Evolutionary conservation across 2,329 filamentous ascomycete genomes (phyloP).

Genomic region (Rugonectria rugulosa): DNA sequence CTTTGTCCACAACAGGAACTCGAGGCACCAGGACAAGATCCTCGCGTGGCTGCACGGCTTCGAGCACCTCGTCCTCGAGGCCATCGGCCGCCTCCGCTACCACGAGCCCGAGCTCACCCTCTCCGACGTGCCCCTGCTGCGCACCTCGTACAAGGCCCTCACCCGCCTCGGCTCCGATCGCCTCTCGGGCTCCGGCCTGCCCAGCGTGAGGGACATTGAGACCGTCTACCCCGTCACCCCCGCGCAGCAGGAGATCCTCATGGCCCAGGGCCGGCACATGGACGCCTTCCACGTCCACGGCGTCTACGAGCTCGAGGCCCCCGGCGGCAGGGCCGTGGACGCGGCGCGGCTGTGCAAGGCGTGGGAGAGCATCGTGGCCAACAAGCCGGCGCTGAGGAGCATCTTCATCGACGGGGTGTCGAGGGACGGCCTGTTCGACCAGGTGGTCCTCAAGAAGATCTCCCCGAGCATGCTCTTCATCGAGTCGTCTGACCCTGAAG

Average conservation of each 20-base stretch:
- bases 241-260: slow-evolving; percentile 58
- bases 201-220: slow-evolving; percentile 55
- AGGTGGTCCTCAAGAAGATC: slow-evolving; percentile 54
- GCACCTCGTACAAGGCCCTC: slow-evolving; percentile 56
- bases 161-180: slow-evolving; percentile 53
- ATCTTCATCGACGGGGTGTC: slow-evolving; percentile 61
- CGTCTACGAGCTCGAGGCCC: slow-evolving; percentile 56
- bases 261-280: slow-evolving; percentile 52
- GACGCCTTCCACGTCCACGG: slow-evolving; percentile 54
- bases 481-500: slow-evolving; percentile 50
- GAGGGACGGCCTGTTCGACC: slow-evolving; percentile 57
- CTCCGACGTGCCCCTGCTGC: slow-evolving; percentile 57
- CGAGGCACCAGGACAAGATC: slow-evolving; percentile 53
- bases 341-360: slow-evolving; percentile 55
- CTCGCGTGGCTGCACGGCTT: slow-evolving; percentile 56
- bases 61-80: slow-evolving; percentile 55
- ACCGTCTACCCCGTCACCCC: slow-evolving; percentile 57
- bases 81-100: slow-evolving; percentile 50
- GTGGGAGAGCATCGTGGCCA: slow-evolving; percentile 58
- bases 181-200: slow-evolving; percentile 49
- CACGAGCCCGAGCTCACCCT: slow-evolving; percentile 58
- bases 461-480: slow-evolving; percentile 63
- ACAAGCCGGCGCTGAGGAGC: slow-evolving; percentile 56
- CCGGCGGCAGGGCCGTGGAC: slow-evolving; percentile 49
- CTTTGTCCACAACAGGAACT: slow-evolving; percentile 53